phyloP scores from a whole-genome alignment of 495 filamentous ascomycete genomes.

The Penicillium ochrochloron region DNA sequence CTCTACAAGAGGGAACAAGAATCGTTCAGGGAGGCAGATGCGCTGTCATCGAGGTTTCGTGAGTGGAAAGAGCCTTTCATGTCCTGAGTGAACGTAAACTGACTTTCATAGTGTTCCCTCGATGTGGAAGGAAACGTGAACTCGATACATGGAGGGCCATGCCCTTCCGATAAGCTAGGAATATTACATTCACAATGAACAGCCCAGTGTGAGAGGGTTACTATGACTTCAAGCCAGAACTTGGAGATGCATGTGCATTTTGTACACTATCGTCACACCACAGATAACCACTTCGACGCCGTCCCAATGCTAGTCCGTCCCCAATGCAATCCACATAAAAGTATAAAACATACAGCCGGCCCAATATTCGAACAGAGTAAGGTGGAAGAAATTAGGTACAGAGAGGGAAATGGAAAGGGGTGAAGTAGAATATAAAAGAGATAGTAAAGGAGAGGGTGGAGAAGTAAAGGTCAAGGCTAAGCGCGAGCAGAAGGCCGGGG shows the following conservation, averaged over 20 bases:
- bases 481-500: constrained; percentile 42
- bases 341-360: constrained; percentile 24
- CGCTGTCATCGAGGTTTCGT: constrained; percentile 32
- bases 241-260: constrained; percentile 11
- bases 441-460: constrained; percentile 9
- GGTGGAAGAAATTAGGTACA: constrained; percentile 11
- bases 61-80: constrained; percentile 12
- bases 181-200: too few species aligned
- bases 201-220: not conserved
- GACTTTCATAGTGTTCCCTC: constrained; percentile 24
- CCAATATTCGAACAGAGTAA: constrained; percentile 24
- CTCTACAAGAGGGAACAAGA: constrained; percentile 17
- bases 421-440: constrained; percentile 8
- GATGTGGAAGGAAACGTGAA: constrained; percentile 26
- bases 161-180: not conserved
- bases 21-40: constrained; percentile 23
- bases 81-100: not conserved
- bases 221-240: not conserved
- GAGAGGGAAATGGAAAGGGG: constrained; percentile 7
- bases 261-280: constrained; percentile 27
- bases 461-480: constrained; percentile 16
- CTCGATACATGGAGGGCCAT: not conserved
- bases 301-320: constrained; percentile 36
- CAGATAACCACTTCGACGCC: constrained; percentile 15
- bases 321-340: constrained; percentile 23